Evolutionary conservation across 1,139 yeast species (phyloP), one percentile per base, ranked within the genome.

Genomic region (Lodderomyces theae): DNA sequence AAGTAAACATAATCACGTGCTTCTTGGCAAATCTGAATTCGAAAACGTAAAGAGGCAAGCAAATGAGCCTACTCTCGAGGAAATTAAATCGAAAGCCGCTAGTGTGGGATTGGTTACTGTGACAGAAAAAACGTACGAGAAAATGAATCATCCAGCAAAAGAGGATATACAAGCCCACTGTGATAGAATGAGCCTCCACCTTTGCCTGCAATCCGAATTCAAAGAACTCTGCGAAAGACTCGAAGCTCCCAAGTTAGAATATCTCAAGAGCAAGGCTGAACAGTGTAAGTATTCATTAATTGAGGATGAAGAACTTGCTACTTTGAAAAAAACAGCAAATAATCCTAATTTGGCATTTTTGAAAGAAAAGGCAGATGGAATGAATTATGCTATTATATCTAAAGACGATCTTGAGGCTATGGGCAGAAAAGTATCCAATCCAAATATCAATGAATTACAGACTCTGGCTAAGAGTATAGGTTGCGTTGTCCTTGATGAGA

Each of bases 211-310:
- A 5, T 50, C 52, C 29, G 56, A 60, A 31, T 52, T 51, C 41
- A 49, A 55, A 4, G 43, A 46, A 24, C 45, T 64, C 49, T 37
- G 48, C 3, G 29, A 47, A 3, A 45, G 36, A 19, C 31, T 57
- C 2, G 54, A 56, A 3, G 34, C 32, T 13, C 68, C 74, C 4
- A 38, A 56, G 3, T 38, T 56, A 21, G 60, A 66, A 5, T 64
- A 65, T 40, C 49, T 77, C n/a, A 49, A 48, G 12, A 52, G 51
- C 2, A 60, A 61, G 38, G 74, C 77, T 0, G 34, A 44, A 2
- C 50, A 2, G 50, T 45, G 12, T 5, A 17, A 10, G 29, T 25
- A 19, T 9, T 52, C 60, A 28, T 51, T 51, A 8, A 44, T 74
- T 3, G 30, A 73, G 37, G 38, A 43, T 4, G 44, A 47, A 3